Percentiles rank a stretch among this genome's conserved stretches.
Conservation (phyloP, 345 rosid genomes). For the Jatropha curcas region DNA sequence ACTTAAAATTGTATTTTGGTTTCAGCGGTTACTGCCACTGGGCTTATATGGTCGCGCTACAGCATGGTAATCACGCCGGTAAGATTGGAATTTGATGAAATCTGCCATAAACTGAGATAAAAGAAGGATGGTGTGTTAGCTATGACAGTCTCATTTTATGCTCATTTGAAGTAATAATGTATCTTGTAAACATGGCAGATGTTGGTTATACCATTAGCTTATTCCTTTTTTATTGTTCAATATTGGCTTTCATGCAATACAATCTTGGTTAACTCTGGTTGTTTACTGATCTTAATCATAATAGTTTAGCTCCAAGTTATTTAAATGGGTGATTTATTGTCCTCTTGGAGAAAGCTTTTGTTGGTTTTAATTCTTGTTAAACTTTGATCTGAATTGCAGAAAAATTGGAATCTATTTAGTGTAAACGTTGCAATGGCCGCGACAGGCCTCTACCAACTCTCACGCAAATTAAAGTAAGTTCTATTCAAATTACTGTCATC, state of each 20-base stretch:
- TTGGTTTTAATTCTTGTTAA: constrained; percentile 15
- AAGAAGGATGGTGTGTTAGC: too few relatives aligned
- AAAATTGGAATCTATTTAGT: constrained; percentile 93
- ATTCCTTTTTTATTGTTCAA: not conserved
- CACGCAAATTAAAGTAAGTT: constrained; percentile 77
- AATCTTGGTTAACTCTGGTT: too few relatives aligned
- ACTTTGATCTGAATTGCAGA: constrained; percentile 44
- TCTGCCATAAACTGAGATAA: not conserved
- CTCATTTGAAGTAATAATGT: not conserved
- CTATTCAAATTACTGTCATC: too few relatives aligned
- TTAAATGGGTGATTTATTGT: not conserved
- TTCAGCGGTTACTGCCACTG: constrained; percentile 75
- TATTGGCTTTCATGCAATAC: not conserved
- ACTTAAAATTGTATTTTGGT: constrained; percentile 13
- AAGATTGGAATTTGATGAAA: constrained; percentile 31
- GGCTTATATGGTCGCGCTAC: constrained; percentile 78
- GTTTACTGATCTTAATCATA: too few relatives aligned
- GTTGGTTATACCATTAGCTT: not conserved
- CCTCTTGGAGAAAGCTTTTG: not conserved
- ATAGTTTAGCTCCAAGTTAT: not conserved
- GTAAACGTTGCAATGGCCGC: constrained; percentile 84
- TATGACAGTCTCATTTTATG: not conserved
- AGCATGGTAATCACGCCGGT: constrained; percentile 87
- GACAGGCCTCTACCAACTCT: constrained; percentile 82
- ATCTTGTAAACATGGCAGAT: not conserved